Base-by-base conservation (phyloP, 805 yeast species). In the Komagataella populi region DNA sequence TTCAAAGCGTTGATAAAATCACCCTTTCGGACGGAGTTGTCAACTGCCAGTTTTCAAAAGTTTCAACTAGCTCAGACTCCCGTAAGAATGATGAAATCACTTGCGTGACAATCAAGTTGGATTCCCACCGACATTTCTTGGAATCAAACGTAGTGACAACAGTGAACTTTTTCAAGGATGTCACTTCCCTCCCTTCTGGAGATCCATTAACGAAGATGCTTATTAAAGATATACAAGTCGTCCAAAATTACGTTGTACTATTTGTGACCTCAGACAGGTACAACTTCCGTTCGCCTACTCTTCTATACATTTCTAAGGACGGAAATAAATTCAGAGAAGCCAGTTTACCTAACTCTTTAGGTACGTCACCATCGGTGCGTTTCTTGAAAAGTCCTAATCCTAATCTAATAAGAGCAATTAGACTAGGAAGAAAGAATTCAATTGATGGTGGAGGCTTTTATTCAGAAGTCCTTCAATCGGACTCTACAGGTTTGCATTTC, bases 401-500 rank as follows among this genome's bases (percentile, higher is more conserved):
- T 6, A 55, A 66, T 51, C 68, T 76, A 3, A 53, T 76, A 6
- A 72, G 72, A 54, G 62, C 77, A 23, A 70, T 70, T 46, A 67
- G 70, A 4, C 63, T 57, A 57, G 64, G 63, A 14, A 30, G 53
- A 17, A 52, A 55, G 10, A 57, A 59, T 36, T 50, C 62, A 1
- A 44, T 45, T 10, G 57, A 55, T 4, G 2, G n/a, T 14, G 14
- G 24, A 2, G 48, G 45, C 5, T 48, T 57, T 1, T 44, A 60
- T 6, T 62, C 74, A 1, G 70, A 72, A 12, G 51, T 78, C 6
- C 76, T 71, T 55, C 61, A 71, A n/a, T 75, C 82, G 4, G 82
- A 80, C 56, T 80, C 86, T 3, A 64, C 77, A 10, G 87, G 89
- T 1, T 62, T 77, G 36, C 70, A 66, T 51, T 82, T 78, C 60